These are phyloP conservation scores for Gaultheria prostrata DNA, from an alignment of 148 eudicot species.

Conservation along the genomic window DNA sequence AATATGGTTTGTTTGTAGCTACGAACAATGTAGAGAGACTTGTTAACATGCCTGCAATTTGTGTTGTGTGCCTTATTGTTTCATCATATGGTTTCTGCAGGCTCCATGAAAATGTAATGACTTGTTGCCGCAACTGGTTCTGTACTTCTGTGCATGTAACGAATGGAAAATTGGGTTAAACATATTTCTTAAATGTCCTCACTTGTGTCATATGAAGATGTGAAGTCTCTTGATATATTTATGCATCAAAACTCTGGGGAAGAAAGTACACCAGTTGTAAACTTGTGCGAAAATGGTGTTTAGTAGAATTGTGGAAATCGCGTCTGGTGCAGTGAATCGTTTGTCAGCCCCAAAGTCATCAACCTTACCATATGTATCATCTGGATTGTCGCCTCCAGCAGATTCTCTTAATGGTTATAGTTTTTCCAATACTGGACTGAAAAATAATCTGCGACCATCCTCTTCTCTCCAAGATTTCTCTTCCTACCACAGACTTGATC, in stretches of 20 bases:
- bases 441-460: slow-evolving; percentile 56
- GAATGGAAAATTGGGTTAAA: neutral
- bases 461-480: slow-evolving; percentile 94
- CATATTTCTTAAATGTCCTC: neutral
- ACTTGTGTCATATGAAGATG: neutral
- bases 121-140: neutral
- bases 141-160: slow-evolving; percentile 11
- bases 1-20: neutral
- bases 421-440: slow-evolving; percentile 39
- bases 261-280: slow-evolving; percentile 16
- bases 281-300: slow-evolving; percentile 47
- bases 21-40: neutral
- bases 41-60: neutral
- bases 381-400: slow-evolving; percentile 64
- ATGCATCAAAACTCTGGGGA: slow-evolving; percentile 3
- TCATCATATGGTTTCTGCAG: slow-evolving; percentile 22
- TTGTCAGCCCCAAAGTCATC: slow-evolving; percentile 54
- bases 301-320: slow-evolving; percentile 49
- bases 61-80: neutral
- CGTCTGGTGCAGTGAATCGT: slow-evolving; percentile 48
- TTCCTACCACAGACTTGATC: slow-evolving; percentile 58
- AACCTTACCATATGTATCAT: slow-evolving; percentile 47
- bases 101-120: neutral
- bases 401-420: slow-evolving; percentile 45
- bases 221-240: slow-evolving; percentile 2